Base-by-base conservation (phyloP, 179 eudicot species). In the Actinidia polygama region DNA sequence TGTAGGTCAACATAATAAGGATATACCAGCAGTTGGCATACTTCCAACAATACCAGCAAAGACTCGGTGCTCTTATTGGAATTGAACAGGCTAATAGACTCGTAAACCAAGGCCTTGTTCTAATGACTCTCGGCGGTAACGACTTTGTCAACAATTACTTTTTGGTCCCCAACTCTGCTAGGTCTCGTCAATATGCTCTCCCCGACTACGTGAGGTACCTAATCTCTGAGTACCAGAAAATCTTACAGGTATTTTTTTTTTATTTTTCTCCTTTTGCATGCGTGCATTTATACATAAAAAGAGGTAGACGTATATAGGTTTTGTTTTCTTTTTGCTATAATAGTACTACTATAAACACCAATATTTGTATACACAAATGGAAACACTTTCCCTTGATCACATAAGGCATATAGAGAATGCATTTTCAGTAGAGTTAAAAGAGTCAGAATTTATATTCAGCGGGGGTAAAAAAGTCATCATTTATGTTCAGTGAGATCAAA, bases 71-170 rank as follows among this genome's bases (percentile, higher is more conserved):
- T 0, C 3, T 69, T 14, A 71, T 78, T 5, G 85, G 85, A 55
- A 46, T 6, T 47, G 63, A 7, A 0, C 53, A 47, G 82, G 30
- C 81, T 16, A 69, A 18, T 53, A 70, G 10, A 51, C 44, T 83
- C 51, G 72, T 83, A 23, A 47, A 10, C 21, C 77, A 83, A 6
- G 74, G 78, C 3, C 82, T 83, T 66, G 84, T 75, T 66, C 74
- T 82, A 10, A 76, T 82, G 5, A 75, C 80, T n/a, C 75, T 82
- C 0, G 85, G 81, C 5, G 81, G 81, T 21, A 82, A 83, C 71
- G 85, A 83, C 82, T 83, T 83, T 23, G 85, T 83, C 64, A 83
- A 83, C 82, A 83, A 83, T 72, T 83, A 83, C 82, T 83, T 40
- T 62, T 83, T 83, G 78, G 71, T 83, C 53, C 85, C 85, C 9